A percentile compares a stretch with the other conserved stretches of the same genome.
These are phyloP conservation scores for Backusella tarrabulga DNA, from an alignment of 192 early-diverging fungal genomes.

Conservation along the genomic window DNA sequence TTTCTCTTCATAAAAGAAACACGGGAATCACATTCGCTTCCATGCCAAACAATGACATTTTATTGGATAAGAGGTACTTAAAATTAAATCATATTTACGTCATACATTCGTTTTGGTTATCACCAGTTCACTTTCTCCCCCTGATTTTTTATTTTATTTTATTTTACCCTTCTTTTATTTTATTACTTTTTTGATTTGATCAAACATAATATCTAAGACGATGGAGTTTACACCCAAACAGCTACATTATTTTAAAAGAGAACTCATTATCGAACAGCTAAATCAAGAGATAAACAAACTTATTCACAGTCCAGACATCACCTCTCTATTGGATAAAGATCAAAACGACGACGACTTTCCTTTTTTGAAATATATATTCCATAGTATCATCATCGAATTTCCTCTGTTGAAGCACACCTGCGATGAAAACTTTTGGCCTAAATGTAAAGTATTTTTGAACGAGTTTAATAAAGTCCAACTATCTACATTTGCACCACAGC, in stretches of 20 bases:
- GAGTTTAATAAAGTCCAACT: constrained; percentile 40
- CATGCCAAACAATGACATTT: neutral
- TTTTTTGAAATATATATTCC: constrained; percentile 46
- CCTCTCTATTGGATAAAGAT: constrained; percentile 21
- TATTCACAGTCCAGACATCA: constrained; percentile 13
- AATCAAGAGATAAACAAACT: constrained; percentile 39
- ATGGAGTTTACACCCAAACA: constrained; percentile 37
- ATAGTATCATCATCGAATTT: constrained; percentile 43
- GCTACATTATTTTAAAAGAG: constrained; percentile 53
- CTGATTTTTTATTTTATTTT: neutral
- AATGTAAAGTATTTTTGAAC: constrained; percentile 42
- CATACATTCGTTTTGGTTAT: neutral
- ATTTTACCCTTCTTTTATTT: neutral
- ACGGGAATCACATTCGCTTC: neutral
- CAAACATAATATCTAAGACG: neutral
- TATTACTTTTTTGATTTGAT: neutral
- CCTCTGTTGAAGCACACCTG: constrained; percentile 44
- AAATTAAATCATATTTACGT: neutral
- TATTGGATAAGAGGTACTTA: neutral
- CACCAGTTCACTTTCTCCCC: neutral
- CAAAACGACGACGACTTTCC: constrained; percentile 41
- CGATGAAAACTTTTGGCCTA: constrained; percentile 42
- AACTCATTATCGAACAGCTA: constrained; percentile 45
- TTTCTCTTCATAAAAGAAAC: too few species aligned
- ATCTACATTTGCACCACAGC: constrained; percentile 15